Evolutionary conservation across 1,139 yeast genomes (phyloP).

Genomic region (Candida buenavistaensis): DNA sequence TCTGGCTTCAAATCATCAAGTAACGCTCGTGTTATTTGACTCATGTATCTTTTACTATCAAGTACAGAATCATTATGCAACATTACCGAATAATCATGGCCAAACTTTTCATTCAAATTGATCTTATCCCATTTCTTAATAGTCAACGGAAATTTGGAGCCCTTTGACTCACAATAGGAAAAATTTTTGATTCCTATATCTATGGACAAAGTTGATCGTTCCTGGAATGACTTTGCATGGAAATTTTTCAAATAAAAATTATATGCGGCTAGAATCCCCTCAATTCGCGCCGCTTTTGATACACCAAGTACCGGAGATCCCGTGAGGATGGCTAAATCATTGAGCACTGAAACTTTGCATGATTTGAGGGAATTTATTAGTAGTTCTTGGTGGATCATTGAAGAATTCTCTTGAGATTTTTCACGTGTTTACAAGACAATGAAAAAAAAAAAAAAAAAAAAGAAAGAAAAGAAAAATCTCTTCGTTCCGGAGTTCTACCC

Average conservation of each 20-base stretch:
- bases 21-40: slow-evolving; percentile 23
- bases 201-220: slow-evolving; percentile 23
- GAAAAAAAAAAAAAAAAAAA: too few species aligned
- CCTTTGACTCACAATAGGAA: slow-evolving; percentile 32
- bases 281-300: slow-evolving; percentile 27
- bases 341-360: slow-evolving; percentile 22
- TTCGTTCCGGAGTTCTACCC: too few species aligned
- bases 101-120: slow-evolving; percentile 18
- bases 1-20: slow-evolving; percentile 14
- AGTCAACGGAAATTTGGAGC: slow-evolving; percentile 12
- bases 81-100: slow-evolving; percentile 11
- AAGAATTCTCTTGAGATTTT: too few species aligned
- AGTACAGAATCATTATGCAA: slow-evolving; percentile 18
- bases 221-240: slow-evolving; percentile 1
- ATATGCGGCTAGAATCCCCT: slow-evolving; percentile 22
- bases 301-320: slow-evolving; percentile 32
- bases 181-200: slow-evolving; percentile 47
- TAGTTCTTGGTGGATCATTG: slow-evolving; percentile 2
- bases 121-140: slow-evolving; percentile 31
- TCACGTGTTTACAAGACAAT: too few species aligned
- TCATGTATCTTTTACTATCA: slow-evolving; percentile 27
- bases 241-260: slow-evolving; percentile 17
- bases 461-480: too few species aligned
- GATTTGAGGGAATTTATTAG: slow-evolving; percentile 5
- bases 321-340: slow-evolving; percentile 34